Evolutionary conservation across 495 filamentous ascomycete genomes (phyloP), one percentile per base, ranked within the genome.

Genomic region (Thermothielavioides terrestris): DNA sequence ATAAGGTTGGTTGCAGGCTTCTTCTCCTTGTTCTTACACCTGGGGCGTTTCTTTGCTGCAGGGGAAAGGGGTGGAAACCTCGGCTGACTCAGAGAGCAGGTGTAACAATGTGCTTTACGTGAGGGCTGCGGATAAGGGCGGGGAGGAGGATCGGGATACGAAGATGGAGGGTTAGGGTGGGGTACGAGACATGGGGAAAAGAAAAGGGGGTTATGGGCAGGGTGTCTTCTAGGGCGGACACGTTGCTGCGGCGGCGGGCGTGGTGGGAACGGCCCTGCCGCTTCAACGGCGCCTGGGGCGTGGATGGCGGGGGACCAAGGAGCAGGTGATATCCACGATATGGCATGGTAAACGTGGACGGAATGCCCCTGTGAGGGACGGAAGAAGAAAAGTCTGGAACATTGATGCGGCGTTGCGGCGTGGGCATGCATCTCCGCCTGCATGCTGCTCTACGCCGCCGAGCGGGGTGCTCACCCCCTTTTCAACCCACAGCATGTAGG

Each of bases 101-200:
- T 62, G 63, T 50, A 68, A 98, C 67, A 98, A 98, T 59, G 92
- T 98, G 25, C 77, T 98, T 39, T 98, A 87, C 83, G 89, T 98
- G 66, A 81, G 82, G 48, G 76, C 72, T 20, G 77, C 79, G 26
- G 81, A 82, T 57, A 75, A 81, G 64, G 76, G 77, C 32, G 66
- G 68, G 46, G 57, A 60, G 8, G 49, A 22, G 60, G 69, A 40
- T 36, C 65, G 58, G 30, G 81, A 85, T 56, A 70, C 71, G 22
- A 74, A 71, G 57, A 86, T 85, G 83, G 73, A 78, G 27, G 81
- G 74, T 51, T 84, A 72, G 75, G 49, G n/a, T 18, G 40, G 30
- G 2, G n/a, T n/a, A n/a, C n/a, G n/a, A n/a, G n/a, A n/a, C n/a
- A n/a, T n/a, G n/a, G n/a, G n/a, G n/a, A n/a, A n/a, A n/a, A 23